phyloP scores from a whole-genome alignment of 192 early-diverging fungal genomes.

The Entomortierella beljakovae region DNA sequence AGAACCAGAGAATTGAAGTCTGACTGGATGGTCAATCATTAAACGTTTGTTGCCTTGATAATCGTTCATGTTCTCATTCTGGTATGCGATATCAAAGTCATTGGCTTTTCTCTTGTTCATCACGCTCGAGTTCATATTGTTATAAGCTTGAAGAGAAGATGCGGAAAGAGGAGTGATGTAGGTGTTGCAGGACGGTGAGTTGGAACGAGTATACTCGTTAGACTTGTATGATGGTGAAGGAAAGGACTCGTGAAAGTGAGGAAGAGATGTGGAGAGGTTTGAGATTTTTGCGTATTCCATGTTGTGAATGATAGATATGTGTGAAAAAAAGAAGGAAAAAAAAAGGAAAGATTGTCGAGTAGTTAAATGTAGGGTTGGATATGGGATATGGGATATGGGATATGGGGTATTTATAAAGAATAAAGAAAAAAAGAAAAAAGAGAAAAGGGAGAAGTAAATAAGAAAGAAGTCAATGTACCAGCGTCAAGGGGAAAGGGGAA shows the following conservation, averaged over 20 bases:
- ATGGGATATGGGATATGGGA: neutral
- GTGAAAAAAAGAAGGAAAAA: too few species aligned
- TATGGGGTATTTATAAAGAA: neutral
- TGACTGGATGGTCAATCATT: neutral
- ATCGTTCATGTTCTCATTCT: neutral
- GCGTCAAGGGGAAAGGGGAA: neutral
- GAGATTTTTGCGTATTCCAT: slow-evolving; percentile 38
- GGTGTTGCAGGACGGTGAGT: neutral
- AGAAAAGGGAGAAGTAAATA: slow-evolving; percentile 1
- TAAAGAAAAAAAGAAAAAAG: neutral
- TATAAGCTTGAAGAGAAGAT: slow-evolving; percentile 30
- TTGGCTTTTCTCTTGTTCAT: slow-evolving; percentile 14
- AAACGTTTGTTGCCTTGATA: slow-evolving; percentile 8
- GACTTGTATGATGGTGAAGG: slow-evolving; percentile 6
- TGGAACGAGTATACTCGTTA: neutral
- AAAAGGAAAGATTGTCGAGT: neutral
- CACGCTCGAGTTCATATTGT: slow-evolving; percentile 7
- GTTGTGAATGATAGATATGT: neutral
- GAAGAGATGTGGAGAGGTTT: slow-evolving; percentile 19
- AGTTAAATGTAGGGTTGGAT: neutral
- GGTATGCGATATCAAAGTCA: neutral
- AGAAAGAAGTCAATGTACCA: neutral
- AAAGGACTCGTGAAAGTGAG: slow-evolving; percentile 35
- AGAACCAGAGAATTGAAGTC: neutral
- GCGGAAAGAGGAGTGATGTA: slow-evolving; percentile 35